Base-by-base conservation (phyloP, 805 yeast genomes). In the Cyberlindnera euphorbiiphila region DNA sequence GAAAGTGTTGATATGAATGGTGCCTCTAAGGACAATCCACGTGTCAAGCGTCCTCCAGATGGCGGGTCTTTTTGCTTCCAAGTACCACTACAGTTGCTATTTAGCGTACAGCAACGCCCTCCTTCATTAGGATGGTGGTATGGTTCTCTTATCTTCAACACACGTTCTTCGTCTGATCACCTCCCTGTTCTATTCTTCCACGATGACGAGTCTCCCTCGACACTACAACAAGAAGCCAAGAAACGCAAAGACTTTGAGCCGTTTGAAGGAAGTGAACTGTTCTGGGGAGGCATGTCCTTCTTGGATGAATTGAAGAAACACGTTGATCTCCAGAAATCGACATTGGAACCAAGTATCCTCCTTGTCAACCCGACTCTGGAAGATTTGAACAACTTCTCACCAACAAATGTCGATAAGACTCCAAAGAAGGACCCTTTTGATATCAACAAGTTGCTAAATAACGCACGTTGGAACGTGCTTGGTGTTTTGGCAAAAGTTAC, bases 221-320 rank as follows among this genome's bases (percentile, higher is more conserved):
- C 95, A 0, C 64, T 72, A 34, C 61, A 71, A 43, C 81, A 75
- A 45, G 82, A 78, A 45, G 71, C 74, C 34, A 56, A 74, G 36
- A 71, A 80, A 36, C 76, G 74, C 48, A 75, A 76, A 51, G 65
- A 72, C 11, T 87, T 89, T 57, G 85, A 83, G 41, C 88, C 95
- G 0, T 89, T 87, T 57, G 66, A 67, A 25, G 59, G 65, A 2
- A 67, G 66, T 18, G 71, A 69, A 24, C 57, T 86, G 26, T 84
- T 79, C 48, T 93, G 98, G 97, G 98, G 99, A 15, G 99, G 97
- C 2, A 75, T 72, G 29, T 83, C 85, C 48, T 81, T 93, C 41
- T 60, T 86, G 41, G 65, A 68, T 30, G 71, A 68, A 11, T 61
- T 93, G 27, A 63, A 67, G 22, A 59, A 62, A 26, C 68, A 72